Conservation (phyloP, 768 basidiomycete species). For the Cantharellus anzutake region DNA sequence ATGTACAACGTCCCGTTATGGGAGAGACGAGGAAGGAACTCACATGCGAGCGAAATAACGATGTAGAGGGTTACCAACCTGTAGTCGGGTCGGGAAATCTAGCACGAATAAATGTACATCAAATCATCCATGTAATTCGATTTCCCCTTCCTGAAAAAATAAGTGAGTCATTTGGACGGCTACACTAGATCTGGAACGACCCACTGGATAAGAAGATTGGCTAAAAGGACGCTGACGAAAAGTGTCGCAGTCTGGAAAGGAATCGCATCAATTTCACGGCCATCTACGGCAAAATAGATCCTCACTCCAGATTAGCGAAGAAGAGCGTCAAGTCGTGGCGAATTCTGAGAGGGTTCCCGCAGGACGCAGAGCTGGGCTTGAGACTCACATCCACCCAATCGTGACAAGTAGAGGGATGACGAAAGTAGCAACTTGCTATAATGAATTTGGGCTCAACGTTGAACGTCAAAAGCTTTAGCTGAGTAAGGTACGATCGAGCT, state of each 20-base stretch:
- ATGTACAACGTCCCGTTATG: too few relatives aligned
- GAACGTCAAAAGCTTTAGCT: background rate
- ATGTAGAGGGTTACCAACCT: conserved; percentile 43
- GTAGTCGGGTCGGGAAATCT: background rate
- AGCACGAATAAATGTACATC: conserved; percentile 24
- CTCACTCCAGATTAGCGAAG: conserved; percentile 62
- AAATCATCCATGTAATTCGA: conserved; percentile 88
- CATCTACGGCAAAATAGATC: too few relatives aligned
- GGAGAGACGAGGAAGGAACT: conserved; percentile 11
- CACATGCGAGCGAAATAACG: conserved; percentile 66
- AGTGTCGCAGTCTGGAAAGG: too few relatives aligned
- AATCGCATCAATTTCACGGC: too few relatives aligned
- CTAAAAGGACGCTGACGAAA: conserved; percentile 34
- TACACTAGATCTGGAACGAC: background rate
- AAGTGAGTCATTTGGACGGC: too few relatives aligned
- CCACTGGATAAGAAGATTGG: conserved; percentile 50
- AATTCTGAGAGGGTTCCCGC: conserved; percentile 22
- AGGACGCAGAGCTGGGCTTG: conserved; percentile 13
- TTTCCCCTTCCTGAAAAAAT: conserved; percentile 41
- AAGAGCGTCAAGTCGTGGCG: conserved; percentile 58
- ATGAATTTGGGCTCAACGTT: background rate
- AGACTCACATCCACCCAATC: conserved; percentile 56
- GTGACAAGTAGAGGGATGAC: conserved; percentile 78
- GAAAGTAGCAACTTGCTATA: conserved; percentile 68
- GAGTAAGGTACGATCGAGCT: conserved; percentile 49